A percentile compares a stretch with the other conserved stretches of the same genome.
Evolutionary conservation across 495 filamentous ascomycete species (phyloP).

Genomic region (Aspergillus taichungensis): DNA sequence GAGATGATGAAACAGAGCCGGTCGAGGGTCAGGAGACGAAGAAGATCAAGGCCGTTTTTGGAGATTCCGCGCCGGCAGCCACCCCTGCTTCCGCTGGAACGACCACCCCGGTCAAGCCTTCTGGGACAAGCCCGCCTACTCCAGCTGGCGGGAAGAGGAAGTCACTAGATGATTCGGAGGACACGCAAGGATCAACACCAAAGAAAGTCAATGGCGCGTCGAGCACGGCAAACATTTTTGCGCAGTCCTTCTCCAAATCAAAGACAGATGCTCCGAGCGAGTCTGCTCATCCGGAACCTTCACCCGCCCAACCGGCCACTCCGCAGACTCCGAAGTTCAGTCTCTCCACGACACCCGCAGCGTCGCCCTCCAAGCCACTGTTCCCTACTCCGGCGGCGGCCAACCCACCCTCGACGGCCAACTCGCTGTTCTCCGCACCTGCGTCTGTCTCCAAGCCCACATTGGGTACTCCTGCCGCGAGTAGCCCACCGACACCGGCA

Average conservation of each 20-base stretch:
- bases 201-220: conserved; percentile 22
- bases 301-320: conserved; percentile 9
- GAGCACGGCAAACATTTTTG: conserved; percentile 31
- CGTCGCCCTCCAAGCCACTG: conserved; percentile 15
- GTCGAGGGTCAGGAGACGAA: conserved; percentile 6
- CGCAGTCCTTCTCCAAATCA: conserved; percentile 34
- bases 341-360: conserved; percentile 13
- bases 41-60: conserved; percentile 11
- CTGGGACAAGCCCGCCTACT: conserved; percentile 4
- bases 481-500: conserved; percentile 5
- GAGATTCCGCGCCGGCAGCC: conserved; percentile 2
- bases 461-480: conserved; percentile 5
- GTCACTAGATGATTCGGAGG: conserved; percentile 10
- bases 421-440: conserved; percentile 7
- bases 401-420: conserved; percentile 5
- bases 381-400: conserved; percentile 9
- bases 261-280: conserved; percentile 11
- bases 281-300: background rate
- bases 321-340: conserved; percentile 9
- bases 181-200: conserved; percentile 2
- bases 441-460: conserved; percentile 8
- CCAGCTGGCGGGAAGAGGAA: conserved; percentile 12
- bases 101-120: conserved; percentile 7
- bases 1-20: conserved; percentile 1
- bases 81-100: conserved; percentile 2